Evolutionary conservation across 176 grass and related monocot genomes (phyloP), one percentile per base, ranked within the genome.

Genomic region (Cenchrus purpureus): DNA sequence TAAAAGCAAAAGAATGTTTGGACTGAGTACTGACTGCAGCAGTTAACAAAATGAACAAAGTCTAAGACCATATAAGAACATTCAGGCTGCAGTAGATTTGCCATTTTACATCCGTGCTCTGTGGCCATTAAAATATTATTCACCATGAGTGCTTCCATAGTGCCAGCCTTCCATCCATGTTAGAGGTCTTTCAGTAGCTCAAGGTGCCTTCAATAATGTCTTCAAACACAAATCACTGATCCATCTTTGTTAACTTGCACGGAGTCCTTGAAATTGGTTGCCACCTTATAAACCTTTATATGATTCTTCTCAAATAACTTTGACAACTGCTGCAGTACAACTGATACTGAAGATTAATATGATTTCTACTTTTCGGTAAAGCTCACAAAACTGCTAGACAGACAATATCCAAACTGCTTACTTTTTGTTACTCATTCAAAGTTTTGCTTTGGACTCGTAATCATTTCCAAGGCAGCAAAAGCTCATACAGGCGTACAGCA

Each of bases 181-280:
- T 51, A 34, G 15, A 49, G 28, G 29, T 53, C 9, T 66, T 52
- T 64, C 17, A 15, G 29, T 57, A 43, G 50, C 63, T 51, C 53
- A 80, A 80, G 48, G 16, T 68, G 16, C 17, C 29, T 80, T 29
- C 63, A 80, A 2, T 67, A 32, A 42, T 80, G 46, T 50, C 13
- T 51, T 50, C 44, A 48, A 10, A 6, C 31, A 53, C 29, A 5
- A 7, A 29, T 5, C 73, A 75, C 9, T 17, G 14, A 75, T 34
- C 51, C 52, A 22, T 75, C 29, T 56, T 37, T 8, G 15, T 53
- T 74, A 9, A 19, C 37, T 56, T 75, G 16, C 51, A 75, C 6
- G 4, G 31, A 74, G 52, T 55, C 29, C 50, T 74, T 52, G 71
- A 31, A 73, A 75, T 55, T 55, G 28, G 15, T 54, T 8, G 8